These are phyloP conservation scores for Podospora tetraspora DNA, from an alignment of 495 filamentous ascomycete species.

Conservation along the genomic window DNA sequence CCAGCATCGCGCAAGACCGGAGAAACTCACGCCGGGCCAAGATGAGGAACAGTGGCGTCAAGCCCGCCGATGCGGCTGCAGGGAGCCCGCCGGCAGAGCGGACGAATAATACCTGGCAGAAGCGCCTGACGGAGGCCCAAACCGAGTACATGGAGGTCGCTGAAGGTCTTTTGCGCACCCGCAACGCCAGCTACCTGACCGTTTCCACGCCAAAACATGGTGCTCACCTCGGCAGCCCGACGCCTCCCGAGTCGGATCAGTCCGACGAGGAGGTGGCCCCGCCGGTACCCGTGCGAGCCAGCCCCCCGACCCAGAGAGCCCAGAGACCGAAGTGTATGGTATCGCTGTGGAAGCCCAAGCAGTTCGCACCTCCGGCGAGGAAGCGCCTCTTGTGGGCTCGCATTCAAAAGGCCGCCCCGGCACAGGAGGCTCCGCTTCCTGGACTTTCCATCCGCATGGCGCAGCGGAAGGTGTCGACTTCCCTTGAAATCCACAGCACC, in stretches of 20 bases:
- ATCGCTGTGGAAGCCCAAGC: conserved; percentile 24
- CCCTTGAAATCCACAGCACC: conserved; percentile 35
- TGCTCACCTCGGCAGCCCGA: conserved; percentile 44
- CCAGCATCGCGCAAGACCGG: conserved; percentile 30
- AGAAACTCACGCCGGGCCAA: conserved; percentile 32
- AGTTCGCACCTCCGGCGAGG: not conserved
- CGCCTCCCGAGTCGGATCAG: conserved; percentile 43
- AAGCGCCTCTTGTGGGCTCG: conserved; percentile 17
- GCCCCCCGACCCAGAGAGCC: not conserved
- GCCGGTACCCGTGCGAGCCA: not conserved
- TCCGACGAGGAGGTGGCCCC: conserved; percentile 29
- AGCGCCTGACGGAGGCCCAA: conserved; percentile 37
- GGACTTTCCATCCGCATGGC: conserved; percentile 29
- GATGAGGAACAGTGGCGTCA: conserved; percentile 26
- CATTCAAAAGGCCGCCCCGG: conserved; percentile 8
- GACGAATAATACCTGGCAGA: conserved; percentile 27
- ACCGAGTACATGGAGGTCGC: conserved; percentile 41
- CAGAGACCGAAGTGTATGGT: not conserved
- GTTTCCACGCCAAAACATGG: conserved; percentile 26
- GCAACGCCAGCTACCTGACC: conserved; percentile 37
- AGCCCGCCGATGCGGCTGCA: conserved; percentile 16
- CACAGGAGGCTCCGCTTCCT: conserved; percentile 22
- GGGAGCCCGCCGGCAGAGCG: conserved; percentile 17
- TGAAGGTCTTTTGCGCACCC: conserved; percentile 32
- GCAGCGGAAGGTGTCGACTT: conserved; percentile 27